Conservation (phyloP, 2,329 filamentous ascomycete species). For the Colletotrichum navitas region DNA sequence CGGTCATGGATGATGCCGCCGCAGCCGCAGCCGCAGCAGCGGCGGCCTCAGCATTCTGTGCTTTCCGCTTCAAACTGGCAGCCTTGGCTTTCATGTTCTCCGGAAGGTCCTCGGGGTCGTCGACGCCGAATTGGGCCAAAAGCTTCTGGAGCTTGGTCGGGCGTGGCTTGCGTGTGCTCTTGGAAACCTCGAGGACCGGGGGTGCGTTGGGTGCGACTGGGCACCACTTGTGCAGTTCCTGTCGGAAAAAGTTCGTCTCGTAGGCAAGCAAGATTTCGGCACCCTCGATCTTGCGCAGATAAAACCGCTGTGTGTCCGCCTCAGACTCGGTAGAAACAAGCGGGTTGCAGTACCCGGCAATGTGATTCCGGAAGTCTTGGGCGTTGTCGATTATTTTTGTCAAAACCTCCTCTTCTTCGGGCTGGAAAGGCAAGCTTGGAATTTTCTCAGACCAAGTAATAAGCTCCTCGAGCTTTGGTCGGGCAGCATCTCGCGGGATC, state of each 20-base stretch:
- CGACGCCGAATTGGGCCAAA: conserved; percentile 87
- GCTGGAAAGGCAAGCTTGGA: conserved; percentile 85
- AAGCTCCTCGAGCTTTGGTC: conserved; percentile 94
- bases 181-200: conserved; percentile 85
- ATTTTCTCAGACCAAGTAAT: conserved; percentile 88
- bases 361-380: conserved; percentile 84
- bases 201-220: conserved; percentile 89
- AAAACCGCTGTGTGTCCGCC: conserved; percentile 91
- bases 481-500: conserved; percentile 94
- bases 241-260: conserved; percentile 98
- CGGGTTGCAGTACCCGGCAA: conserved; percentile 84
- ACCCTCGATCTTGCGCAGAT: conserved; percentile 95
- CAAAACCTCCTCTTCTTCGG: conserved; percentile 91
- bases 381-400: conserved; percentile 89
- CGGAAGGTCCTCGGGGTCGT: conserved; percentile 91
- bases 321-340: conserved; percentile 86
- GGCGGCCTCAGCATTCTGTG: conserved; percentile 68
- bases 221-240: conserved; percentile 94
- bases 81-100: conserved; percentile 85
- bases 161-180: conserved; percentile 93
- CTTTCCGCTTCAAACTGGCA: conserved; percentile 79
- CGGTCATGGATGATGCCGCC: conserved; percentile 32
- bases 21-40: conserved; percentile 52
- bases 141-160: conserved; percentile 98
- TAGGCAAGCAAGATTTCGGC: conserved; percentile 91